Percentiles rank a stretch among this genome's conserved stretches.
phyloP scores from a whole-genome alignment of 2,329 filamentous ascomycete genomes.

The Curvularia lunata region DNA sequence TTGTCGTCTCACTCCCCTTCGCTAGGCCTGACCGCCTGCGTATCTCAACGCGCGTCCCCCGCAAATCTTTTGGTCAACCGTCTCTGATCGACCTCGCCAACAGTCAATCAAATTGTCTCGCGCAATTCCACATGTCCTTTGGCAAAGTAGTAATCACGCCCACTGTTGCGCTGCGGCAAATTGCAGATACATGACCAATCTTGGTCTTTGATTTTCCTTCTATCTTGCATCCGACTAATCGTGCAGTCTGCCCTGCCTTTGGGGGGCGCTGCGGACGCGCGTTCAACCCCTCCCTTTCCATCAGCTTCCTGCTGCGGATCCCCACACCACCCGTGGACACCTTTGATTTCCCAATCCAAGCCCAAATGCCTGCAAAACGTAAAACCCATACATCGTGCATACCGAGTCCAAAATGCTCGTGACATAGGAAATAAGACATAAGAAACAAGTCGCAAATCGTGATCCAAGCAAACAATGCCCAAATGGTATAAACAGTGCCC shows the following conservation, averaged over 20 bases:
- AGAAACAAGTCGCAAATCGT: slow-evolving; percentile 32
- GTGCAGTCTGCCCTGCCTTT: slow-evolving; percentile 11
- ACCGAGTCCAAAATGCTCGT: slow-evolving; percentile 30
- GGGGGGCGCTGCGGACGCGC: slow-evolving; percentile 27
- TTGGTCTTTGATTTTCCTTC: slow-evolving; percentile 26
- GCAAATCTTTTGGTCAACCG: slow-evolving; percentile 4
- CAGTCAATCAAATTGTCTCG: background rate
- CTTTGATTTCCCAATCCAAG: slow-evolving; percentile 18
- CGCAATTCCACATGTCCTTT: background rate
- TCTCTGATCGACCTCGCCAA: slow-evolving; percentile 4
- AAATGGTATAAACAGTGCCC: slow-evolving; percentile 44
- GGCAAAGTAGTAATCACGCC: background rate
- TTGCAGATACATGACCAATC: slow-evolving; percentile 24
- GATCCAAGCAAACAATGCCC: slow-evolving; percentile 29
- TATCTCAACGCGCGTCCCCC: slow-evolving; percentile 20
- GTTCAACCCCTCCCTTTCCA: slow-evolving; percentile 28
- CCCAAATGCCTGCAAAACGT: slow-evolving; percentile 19
- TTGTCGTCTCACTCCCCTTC: background rate
- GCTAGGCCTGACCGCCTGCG: slow-evolving; percentile 11
- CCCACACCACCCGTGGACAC: slow-evolving; percentile 24
- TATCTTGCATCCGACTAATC: slow-evolving; percentile 18
- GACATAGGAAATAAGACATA: slow-evolving; percentile 37
- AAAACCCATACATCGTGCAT: slow-evolving; percentile 27
- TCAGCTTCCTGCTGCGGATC: slow-evolving; percentile 19
- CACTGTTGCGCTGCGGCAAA: slow-evolving; percentile 14